Conservation (phyloP, 805 yeast genomes). For the Yamadazyma endophytica region DNA sequence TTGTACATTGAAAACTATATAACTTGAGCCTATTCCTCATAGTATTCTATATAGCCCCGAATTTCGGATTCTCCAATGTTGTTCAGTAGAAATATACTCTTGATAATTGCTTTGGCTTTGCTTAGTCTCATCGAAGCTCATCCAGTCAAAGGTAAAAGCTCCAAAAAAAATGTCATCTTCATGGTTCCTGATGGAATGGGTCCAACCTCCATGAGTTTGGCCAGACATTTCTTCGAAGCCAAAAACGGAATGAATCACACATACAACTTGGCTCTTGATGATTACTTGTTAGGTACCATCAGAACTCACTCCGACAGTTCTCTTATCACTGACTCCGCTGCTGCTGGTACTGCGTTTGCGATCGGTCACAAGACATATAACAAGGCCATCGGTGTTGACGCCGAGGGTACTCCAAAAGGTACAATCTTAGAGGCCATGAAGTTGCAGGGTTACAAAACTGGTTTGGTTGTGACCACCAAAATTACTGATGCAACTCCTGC, state of each 20-base stretch:
- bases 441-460: constrained; percentile 73
- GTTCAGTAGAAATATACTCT: constrained; percentile 1
- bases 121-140: constrained; percentile 1
- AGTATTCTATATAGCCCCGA: no score
- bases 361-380: constrained; percentile 82
- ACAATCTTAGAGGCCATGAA: constrained; percentile 86
- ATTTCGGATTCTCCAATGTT: no score
- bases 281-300: constrained; percentile 72
- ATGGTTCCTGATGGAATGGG: constrained; percentile 96
- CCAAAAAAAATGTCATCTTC: constrained; percentile 65
- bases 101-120: constrained; percentile 3
- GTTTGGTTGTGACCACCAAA: constrained; percentile 87
- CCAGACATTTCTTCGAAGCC: constrained; percentile 70
- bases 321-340: constrained; percentile 88
- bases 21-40: no score
- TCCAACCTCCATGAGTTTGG: constrained; percentile 77
- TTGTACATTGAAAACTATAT: no score
- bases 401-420: constrained; percentile 69
- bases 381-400: constrained; percentile 83
- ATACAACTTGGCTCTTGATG: constrained; percentile 61
- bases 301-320: constrained; percentile 81
- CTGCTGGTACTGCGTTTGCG: constrained; percentile 97
- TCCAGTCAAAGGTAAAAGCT: constrained; percentile 1
- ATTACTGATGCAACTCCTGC: constrained; percentile 96
- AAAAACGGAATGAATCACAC: constrained; percentile 49